These are phyloP conservation scores for Lenwebbia sp. DNA, from an alignment of 345 rosid species.

Conservation along the genomic window DNA sequence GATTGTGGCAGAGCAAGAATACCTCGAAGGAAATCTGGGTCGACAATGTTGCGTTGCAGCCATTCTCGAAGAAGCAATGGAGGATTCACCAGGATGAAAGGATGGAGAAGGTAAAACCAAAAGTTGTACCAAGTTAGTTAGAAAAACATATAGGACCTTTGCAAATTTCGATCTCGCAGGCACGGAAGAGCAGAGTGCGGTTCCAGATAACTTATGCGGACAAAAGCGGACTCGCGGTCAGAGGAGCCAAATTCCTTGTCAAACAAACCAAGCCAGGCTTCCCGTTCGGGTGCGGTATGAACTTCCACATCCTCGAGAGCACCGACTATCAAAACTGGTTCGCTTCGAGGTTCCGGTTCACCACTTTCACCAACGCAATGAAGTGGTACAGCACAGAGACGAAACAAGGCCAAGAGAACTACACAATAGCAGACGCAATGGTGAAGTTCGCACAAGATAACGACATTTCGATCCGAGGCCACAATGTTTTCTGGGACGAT, in stretches of 20 bases:
- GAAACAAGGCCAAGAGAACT: conserved; percentile 50
- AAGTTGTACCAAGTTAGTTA: background rate
- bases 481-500: conserved; percentile 72
- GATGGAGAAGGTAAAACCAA: conserved; percentile 32
- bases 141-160: too few species aligned
- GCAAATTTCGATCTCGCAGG: conserved; percentile 16
- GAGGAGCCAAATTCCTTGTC: conserved; percentile 37
- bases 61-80: conserved; percentile 61
- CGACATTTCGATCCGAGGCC: conserved; percentile 59
- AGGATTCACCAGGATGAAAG: conserved; percentile 46
- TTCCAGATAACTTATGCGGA: conserved; percentile 36
- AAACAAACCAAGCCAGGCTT: conserved; percentile 32
- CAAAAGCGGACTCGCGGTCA: conserved; percentile 15
- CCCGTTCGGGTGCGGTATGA: conserved; percentile 71
- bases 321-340: conserved; percentile 59
- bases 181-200: conserved; percentile 46
- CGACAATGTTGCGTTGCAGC: conserved; percentile 43
- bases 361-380: conserved; percentile 84
- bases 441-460: conserved; percentile 28
- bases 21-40: conserved; percentile 36
- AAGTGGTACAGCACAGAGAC: conserved; percentile 78
- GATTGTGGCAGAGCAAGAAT: conserved; percentile 29
- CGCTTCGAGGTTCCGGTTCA: conserved; percentile 50
- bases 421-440: conserved; percentile 60
- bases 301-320: conserved; percentile 43